phyloP scores from a whole-genome alignment of 108 stramenopile species.

The Conticribra guillardii region DNA sequence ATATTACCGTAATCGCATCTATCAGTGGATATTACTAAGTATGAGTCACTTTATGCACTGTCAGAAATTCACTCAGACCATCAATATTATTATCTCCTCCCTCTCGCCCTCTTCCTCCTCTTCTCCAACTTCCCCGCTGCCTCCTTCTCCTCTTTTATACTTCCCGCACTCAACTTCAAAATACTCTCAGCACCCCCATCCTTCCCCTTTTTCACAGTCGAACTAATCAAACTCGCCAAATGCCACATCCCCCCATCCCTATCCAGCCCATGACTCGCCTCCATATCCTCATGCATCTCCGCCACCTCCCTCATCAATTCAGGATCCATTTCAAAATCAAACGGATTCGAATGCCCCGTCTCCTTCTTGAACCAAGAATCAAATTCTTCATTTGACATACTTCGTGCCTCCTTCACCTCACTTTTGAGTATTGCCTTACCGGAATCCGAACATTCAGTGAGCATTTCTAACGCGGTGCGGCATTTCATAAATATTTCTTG shows the following conservation, averaged over 20 bases:
- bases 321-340: slow-evolving; percentile 75
- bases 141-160: slow-evolving; percentile 39
- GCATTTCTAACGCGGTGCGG: slow-evolving; percentile 69
- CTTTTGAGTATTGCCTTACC: slow-evolving; percentile 51
- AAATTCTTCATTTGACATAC: slow-evolving; percentile 58
- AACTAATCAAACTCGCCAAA: slow-evolving; percentile 75
- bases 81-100: too few species aligned
- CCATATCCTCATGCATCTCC: slow-evolving; percentile 62
- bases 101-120: slow-evolving; percentile 28
- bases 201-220: slow-evolving; percentile 73
- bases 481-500: slow-evolving; percentile 72
- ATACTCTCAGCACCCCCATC: slow-evolving; percentile 55
- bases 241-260: slow-evolving; percentile 92
- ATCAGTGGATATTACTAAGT: too few species aligned
- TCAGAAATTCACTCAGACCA: too few species aligned
- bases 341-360: slow-evolving; percentile 75
- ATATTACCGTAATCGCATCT: too few species aligned
- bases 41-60: too few species aligned
- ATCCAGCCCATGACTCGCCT: slow-evolving; percentile 65
- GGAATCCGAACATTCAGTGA: slow-evolving; percentile 65
- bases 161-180: slow-evolving; percentile 75
- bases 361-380: slow-evolving; percentile 82
- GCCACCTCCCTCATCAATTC: slow-evolving; percentile 88
- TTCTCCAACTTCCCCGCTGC: slow-evolving; percentile 32
- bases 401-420: slow-evolving; percentile 39